Percentiles rank a stretch among this genome's conserved stretches.
Evolutionary conservation across 2,329 filamentous ascomycete genomes (phyloP).

Genomic region (Aspergillus phoenicis): DNA sequence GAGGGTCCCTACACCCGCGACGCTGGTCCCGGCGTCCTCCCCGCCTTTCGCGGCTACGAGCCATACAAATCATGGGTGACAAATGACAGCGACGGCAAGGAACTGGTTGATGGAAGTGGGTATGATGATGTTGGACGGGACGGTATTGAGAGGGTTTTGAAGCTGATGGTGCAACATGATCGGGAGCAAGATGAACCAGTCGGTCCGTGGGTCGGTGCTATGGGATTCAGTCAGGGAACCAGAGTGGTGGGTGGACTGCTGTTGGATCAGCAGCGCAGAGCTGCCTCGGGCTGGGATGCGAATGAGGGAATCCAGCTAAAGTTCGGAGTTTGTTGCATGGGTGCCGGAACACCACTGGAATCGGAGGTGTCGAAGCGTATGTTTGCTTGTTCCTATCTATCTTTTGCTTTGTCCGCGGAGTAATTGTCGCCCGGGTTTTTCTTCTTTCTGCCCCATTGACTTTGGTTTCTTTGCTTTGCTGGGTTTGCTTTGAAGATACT

Average conservation of each 20-base stretch:
- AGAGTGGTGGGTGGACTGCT: constrained; percentile 22
- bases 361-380: constrained; percentile 21
- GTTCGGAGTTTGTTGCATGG: constrained; percentile 27
- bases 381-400: background rate
- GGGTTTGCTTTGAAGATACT: background rate
- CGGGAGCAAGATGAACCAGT: background rate
- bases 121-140: constrained; percentile 20
- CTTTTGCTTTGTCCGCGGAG: background rate
- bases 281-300: background rate
- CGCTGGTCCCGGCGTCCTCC: constrained; percentile 26
- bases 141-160: constrained; percentile 23
- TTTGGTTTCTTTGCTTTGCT: background rate
- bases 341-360: constrained; percentile 24
- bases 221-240: constrained; percentile 29
- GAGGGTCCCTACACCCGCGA: constrained; percentile 21
- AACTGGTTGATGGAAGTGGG: constrained; percentile 22
- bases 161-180: constrained; percentile 19
- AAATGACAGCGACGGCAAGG: constrained; percentile 10
- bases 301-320: constrained; percentile 3
- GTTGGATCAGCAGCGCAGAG: constrained; percentile 25
- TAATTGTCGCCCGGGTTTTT: background rate
- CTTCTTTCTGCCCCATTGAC: background rate
- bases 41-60: constrained; percentile 21
- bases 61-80: constrained; percentile 27
- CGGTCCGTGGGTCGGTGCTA: constrained; percentile 24